Conservation (phyloP, 768 basidiomycete genomes). For the Serpula lacrymans region DNA sequence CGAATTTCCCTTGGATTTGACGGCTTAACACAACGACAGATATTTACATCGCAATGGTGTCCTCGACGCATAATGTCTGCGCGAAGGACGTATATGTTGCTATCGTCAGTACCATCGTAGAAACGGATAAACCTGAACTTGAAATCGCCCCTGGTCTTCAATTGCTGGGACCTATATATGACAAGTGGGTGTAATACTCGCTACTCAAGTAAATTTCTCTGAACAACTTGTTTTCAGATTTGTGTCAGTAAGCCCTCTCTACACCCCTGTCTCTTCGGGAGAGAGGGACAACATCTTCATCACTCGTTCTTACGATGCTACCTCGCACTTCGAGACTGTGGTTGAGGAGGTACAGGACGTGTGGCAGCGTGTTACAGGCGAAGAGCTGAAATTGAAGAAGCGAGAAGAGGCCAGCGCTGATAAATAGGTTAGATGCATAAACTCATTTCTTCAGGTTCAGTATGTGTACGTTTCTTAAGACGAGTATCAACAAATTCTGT, state of each 20-base stretch:
- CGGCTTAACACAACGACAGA: constrained; percentile 47
- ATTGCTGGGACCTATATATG: constrained; percentile 87
- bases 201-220: no score
- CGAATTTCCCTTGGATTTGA: neutral
- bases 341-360: constrained; percentile 97
- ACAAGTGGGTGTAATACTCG: constrained; percentile 88
- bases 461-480: constrained; percentile 11
- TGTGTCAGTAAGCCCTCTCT: constrained; percentile 82
- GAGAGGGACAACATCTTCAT: constrained; percentile 89
- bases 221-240: constrained; percentile 53
- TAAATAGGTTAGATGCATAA: constrained; percentile 29
- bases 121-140: constrained; percentile 86
- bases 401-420: constrained; percentile 71
- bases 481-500: constrained; percentile 3
- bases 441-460: constrained; percentile 1
- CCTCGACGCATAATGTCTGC: constrained; percentile 95
- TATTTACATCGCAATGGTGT: constrained; percentile 98
- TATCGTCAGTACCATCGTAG: constrained; percentile 97
- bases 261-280: constrained; percentile 84
- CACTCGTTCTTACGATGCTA: constrained; percentile 97
- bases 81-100: constrained; percentile 94
- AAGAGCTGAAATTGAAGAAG: constrained; percentile 83
- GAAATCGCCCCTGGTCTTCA: constrained; percentile 92
- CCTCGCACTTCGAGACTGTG: constrained; percentile 98
- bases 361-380: constrained; percentile 83